Percentiles rank a stretch among this genome's conserved stretches.
phyloP scores from a whole-genome alignment of 495 filamentous ascomycete species.

The Penicillium macrosclerotiorum region DNA sequence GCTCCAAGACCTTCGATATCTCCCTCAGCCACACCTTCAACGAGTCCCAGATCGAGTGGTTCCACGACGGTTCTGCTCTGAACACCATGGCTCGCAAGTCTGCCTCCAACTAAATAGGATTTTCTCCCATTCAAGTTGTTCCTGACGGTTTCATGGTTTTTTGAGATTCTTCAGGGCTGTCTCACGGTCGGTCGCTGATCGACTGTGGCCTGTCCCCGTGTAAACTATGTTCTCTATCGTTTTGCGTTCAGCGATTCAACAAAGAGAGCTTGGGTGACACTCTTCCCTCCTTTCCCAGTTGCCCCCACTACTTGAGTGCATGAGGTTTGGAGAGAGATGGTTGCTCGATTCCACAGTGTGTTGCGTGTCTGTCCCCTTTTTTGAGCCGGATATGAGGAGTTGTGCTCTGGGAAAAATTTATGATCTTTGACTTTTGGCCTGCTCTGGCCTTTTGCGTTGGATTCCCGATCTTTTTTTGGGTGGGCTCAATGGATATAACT shows the following conservation, averaged over 20 bases:
- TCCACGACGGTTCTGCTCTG: constrained; percentile 91
- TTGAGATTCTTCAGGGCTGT: constrained; percentile 6
- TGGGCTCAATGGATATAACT: constrained; percentile 49
- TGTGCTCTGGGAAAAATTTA: constrained; percentile 41
- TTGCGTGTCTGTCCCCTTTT: constrained; percentile 16
- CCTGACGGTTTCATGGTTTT: neutral
- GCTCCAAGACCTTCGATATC: constrained; percentile 68
- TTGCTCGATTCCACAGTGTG: constrained; percentile 3
- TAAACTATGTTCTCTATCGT: constrained; percentile 36
- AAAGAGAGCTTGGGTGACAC: constrained; percentile 10
- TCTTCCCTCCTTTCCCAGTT: neutral
- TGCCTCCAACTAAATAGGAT: constrained; percentile 33
- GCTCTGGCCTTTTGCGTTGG: constrained; percentile 32
- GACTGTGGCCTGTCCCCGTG: constrained; percentile 16
- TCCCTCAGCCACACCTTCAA: constrained; percentile 96
- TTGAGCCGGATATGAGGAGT: constrained; percentile 35
- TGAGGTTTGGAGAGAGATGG: neutral
- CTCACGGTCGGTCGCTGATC: neutral
- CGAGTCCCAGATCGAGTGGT: constrained; percentile 95
- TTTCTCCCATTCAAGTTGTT: constrained; percentile 2
- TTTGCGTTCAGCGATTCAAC: constrained; percentile 18
- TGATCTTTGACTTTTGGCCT: constrained; percentile 39
- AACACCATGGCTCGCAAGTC: constrained; percentile 93
- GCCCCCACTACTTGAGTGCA: too few species aligned
- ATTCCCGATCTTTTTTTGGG: constrained; percentile 35